A percentile compares a stretch with the other conserved stretches of the same genome.
Conservation (phyloP, 805 yeast species). For the Starmerella scarabaei region DNA sequence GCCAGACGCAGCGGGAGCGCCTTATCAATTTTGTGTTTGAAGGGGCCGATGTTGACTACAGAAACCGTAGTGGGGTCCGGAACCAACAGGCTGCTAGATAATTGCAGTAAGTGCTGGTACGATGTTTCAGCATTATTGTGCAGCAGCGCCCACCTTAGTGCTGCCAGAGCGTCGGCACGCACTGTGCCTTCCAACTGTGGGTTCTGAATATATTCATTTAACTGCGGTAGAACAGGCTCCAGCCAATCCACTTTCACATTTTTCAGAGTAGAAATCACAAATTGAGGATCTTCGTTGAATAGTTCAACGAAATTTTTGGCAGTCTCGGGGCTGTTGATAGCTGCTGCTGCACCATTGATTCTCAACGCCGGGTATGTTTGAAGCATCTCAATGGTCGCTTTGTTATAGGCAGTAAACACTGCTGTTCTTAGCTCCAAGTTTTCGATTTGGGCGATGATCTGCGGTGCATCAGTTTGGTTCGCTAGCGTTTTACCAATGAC, state of each 20-base stretch:
- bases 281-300: conserved; percentile 3
- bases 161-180: conserved; percentile 6
- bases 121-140: background rate
- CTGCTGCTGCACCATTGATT: background rate
- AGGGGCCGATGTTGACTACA: conserved; percentile 65
- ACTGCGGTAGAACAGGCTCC: background rate
- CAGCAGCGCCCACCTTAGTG: conserved; percentile 3
- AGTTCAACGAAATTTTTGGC: background rate
- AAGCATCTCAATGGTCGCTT: background rate
- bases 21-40: conserved; percentile 67
- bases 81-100: background rate
- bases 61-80: conserved; percentile 4
- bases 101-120: background rate
- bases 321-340: background rate
- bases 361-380: background rate
- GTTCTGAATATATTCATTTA: background rate
- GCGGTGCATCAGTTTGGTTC: background rate
- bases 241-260: background rate
- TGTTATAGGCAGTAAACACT: background rate
- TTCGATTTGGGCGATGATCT: too few relatives aligned
- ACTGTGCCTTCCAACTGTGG: background rate
- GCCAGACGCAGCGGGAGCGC: conserved; percentile 63
- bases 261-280: conserved; percentile 1
- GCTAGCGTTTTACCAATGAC: background rate
- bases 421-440: background rate